Conservation (phyloP, 1,139 yeast genomes). For the Magnusiomyces ingens region DNA sequence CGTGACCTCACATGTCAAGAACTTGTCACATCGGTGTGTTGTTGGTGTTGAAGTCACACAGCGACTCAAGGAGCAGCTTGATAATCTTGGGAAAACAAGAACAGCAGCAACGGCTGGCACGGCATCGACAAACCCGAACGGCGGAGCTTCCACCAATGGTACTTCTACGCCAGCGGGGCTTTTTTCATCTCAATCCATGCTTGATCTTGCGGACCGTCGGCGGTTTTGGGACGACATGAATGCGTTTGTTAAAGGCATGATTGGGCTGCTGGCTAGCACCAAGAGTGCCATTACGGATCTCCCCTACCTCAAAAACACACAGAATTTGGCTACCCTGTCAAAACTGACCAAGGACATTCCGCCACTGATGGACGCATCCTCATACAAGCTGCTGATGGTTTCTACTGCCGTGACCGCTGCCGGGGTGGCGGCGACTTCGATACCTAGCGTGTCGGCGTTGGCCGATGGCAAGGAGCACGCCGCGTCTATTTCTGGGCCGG, state of each 20-base stretch:
- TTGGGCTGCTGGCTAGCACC: slow-evolving; percentile 75
- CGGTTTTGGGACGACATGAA: slow-evolving; percentile 85
- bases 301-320: slow-evolving; percentile 70
- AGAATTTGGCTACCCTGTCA: slow-evolving; percentile 75
- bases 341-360: slow-evolving; percentile 89
- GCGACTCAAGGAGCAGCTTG: slow-evolving; percentile 52
- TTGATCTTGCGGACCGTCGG: slow-evolving; percentile 46
- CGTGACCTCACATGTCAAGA: slow-evolving; percentile 63
- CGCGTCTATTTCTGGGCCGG: too few relatives aligned
- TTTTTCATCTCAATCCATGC: background rate
- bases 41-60: slow-evolving; percentile 76
- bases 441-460: too few relatives aligned
- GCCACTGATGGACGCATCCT: slow-evolving; percentile 59
- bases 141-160: slow-evolving; percentile 21
- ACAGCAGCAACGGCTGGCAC: background rate
- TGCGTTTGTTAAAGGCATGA: slow-evolving; percentile 71
- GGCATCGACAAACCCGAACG: slow-evolving; percentile 37
- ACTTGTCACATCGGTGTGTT: slow-evolving; percentile 70
- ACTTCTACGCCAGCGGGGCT: background rate
- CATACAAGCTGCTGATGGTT: slow-evolving; percentile 36
- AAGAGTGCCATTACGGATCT: slow-evolving; percentile 76
- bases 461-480: too few relatives aligned
- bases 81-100: slow-evolving; percentile 17
- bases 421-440: slow-evolving; percentile 4
- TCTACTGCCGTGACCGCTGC: slow-evolving; percentile 12